These are phyloP conservation scores for Fusarium equiseti DNA, from an alignment of 2,329 filamentous ascomycete species.

Conservation along the genomic window DNA sequence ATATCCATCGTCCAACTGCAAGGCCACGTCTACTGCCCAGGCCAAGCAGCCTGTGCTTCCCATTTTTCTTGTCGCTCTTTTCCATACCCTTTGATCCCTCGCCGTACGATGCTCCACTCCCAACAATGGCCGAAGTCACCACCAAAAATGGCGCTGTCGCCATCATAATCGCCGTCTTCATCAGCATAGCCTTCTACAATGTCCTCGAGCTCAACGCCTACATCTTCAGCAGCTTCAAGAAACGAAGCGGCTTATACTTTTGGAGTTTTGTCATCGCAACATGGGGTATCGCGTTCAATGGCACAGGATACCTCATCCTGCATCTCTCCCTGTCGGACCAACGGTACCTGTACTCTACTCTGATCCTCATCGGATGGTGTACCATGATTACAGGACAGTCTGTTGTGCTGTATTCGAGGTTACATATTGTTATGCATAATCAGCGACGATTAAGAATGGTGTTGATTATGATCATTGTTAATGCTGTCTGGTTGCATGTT, in stretches of 20 bases:
- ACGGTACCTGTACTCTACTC: slow-evolving; percentile 41
- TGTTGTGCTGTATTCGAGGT: slow-evolving; percentile 71
- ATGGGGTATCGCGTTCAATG: slow-evolving; percentile 51
- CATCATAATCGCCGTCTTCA: slow-evolving; percentile 41
- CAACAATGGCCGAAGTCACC: slow-evolving; percentile 13
- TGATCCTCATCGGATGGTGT: slow-evolving; percentile 51
- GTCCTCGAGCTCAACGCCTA: slow-evolving; percentile 51
- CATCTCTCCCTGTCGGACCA: slow-evolving; percentile 31
- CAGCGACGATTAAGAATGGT: slow-evolving; percentile 61
- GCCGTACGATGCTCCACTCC: not conserved
- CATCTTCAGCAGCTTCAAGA: slow-evolving; percentile 51
- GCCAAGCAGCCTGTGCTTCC: not conserved
- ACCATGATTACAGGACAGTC: slow-evolving; percentile 71
- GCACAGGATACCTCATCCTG: slow-evolving; percentile 61
- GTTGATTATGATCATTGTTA: slow-evolving; percentile 68
- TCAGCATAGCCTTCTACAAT: slow-evolving; percentile 50
- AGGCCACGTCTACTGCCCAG: not conserved
- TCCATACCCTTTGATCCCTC: not conserved
- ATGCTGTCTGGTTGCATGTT: slow-evolving; percentile 65
- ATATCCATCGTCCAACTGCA: too few species aligned
- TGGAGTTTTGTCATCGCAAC: slow-evolving; percentile 53
- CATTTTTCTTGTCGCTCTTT: not conserved
- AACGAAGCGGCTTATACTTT: slow-evolving; percentile 52
- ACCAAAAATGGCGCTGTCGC: slow-evolving; percentile 35
- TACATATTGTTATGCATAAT: slow-evolving; percentile 70